Percentiles rank a stretch among this genome's conserved stretches.
Evolutionary conservation across 306 rosid genomes (phyloP).

Genomic region (Prunus kanzakura): DNA sequence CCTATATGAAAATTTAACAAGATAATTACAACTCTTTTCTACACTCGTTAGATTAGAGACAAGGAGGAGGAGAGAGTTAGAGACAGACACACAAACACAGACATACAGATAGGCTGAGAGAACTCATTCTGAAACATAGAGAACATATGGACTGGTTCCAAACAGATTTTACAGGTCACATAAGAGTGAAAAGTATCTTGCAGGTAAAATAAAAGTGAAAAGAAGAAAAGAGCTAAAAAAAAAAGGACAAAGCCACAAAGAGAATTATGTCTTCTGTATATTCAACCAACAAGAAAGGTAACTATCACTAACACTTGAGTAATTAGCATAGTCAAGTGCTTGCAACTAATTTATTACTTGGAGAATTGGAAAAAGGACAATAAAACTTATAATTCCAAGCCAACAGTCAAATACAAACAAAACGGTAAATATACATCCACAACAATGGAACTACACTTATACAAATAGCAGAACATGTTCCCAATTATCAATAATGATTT

Average conservation of each 20-base stretch:
- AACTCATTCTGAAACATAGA: neutral
- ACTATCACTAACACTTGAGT: neutral
- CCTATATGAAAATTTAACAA: conserved; percentile 17
- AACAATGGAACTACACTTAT: too few species aligned
- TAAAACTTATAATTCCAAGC: neutral
- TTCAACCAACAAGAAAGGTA: neutral
- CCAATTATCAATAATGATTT: too few species aligned
- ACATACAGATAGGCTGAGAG: neutral
- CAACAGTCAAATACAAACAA: too few species aligned
- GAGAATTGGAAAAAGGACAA: neutral
- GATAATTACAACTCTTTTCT: neutral
- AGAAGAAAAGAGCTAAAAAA: neutral
- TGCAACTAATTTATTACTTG: neutral
- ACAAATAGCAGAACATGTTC: too few species aligned
- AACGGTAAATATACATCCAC: too few species aligned
- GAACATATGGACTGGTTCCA: neutral
- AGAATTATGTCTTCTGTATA: neutral
- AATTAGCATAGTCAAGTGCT: neutral
- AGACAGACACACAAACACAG: neutral
- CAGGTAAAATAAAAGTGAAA: too few species aligned
- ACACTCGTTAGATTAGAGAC: neutral
- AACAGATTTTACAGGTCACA: neutral
- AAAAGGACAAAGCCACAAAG: neutral
- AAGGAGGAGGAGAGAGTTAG: neutral
- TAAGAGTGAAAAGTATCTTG: neutral